phyloP scores from a whole-genome alignment of 192 early-diverging fungal species.

The Gryganskiella cystojenkinii region DNA sequence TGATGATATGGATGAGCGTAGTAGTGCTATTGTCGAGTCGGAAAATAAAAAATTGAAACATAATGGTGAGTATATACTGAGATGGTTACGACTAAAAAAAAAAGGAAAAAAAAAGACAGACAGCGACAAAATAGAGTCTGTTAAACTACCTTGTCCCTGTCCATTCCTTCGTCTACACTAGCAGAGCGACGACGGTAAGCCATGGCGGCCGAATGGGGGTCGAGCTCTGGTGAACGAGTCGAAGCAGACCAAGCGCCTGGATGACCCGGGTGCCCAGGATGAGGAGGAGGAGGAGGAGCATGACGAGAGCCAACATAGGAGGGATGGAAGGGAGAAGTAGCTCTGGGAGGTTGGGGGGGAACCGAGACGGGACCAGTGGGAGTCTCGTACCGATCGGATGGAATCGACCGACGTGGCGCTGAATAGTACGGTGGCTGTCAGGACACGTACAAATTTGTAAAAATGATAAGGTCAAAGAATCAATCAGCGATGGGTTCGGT shows the following conservation, averaged over 20 bases:
- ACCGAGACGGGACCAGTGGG: slow-evolving; percentile 4
- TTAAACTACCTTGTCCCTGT: slow-evolving; percentile 37
- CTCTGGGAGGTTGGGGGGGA: slow-evolving; percentile 6
- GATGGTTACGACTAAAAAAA: not conserved
- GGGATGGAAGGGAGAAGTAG: slow-evolving; percentile 21
- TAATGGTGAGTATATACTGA: not conserved
- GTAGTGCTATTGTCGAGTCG: slow-evolving; percentile 10
- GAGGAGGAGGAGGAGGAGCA: slow-evolving; percentile 1
- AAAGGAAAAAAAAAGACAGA: no score
- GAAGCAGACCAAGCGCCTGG: slow-evolving; percentile 25
- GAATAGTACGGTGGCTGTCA: slow-evolving; percentile 14
- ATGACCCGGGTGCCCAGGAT: slow-evolving; percentile 2
- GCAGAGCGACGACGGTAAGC: slow-evolving; percentile 32
- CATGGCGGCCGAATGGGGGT: slow-evolving; percentile 9
- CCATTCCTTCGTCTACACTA: slow-evolving; percentile 42
- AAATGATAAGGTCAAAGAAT: no score
- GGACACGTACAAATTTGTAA: no score
- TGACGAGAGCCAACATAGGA: no score
- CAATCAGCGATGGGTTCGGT: no score
- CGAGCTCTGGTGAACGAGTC: slow-evolving; percentile 27
- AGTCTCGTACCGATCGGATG: slow-evolving; percentile 24
- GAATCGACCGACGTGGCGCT: slow-evolving; percentile 10
- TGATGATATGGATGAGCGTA: slow-evolving; percentile 33
- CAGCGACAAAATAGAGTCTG: not conserved
- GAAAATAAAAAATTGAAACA: not conserved